Conservation (phyloP, 2,329 filamentous ascomycete genomes). For the Thelonectria rubi region DNA sequence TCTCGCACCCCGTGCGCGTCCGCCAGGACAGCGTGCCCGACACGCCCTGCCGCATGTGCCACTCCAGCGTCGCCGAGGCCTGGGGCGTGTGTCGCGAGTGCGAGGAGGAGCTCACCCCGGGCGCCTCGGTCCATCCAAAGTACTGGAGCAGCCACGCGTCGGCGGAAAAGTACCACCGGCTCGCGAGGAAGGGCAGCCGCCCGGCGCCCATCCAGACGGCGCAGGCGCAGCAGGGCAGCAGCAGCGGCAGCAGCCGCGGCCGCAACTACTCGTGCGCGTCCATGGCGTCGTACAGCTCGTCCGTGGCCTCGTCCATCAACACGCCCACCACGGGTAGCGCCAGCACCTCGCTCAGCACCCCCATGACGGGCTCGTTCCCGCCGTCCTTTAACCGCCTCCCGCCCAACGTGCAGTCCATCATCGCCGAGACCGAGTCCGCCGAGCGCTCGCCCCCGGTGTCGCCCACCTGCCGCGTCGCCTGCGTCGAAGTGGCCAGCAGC, state of each 20-base stretch:
- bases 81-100: conserved; percentile 38
- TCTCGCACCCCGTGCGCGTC: conserved; percentile 37
- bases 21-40: conserved; percentile 38
- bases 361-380: not conserved
- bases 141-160: conserved; percentile 18
- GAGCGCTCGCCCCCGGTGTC: conserved; percentile 26
- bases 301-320: not conserved
- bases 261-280: conserved; percentile 11
- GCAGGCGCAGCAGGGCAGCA: conserved; percentile 9
- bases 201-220: conserved; percentile 30
- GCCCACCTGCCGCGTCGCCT: conserved; percentile 19
- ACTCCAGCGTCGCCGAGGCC: conserved; percentile 35
- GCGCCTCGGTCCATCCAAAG: conserved; percentile 10
- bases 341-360: conserved; percentile 4
- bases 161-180: conserved; percentile 6
- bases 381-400: conserved; percentile 14
- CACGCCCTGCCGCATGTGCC: conserved; percentile 34
- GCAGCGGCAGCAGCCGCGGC: too few species aligned
- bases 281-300: conserved; percentile 19
- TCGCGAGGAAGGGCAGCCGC: conserved; percentile 27
- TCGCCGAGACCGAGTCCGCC: conserved; percentile 21
- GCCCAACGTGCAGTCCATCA: conserved; percentile 16
- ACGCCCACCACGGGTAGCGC: conserved; percentile 25
- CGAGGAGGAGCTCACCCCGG: conserved; percentile 32
- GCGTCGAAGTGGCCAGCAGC: conserved; percentile 16